Evolutionary conservation across 257 asterid species (phyloP).

Genomic region (Lantana camara): DNA sequence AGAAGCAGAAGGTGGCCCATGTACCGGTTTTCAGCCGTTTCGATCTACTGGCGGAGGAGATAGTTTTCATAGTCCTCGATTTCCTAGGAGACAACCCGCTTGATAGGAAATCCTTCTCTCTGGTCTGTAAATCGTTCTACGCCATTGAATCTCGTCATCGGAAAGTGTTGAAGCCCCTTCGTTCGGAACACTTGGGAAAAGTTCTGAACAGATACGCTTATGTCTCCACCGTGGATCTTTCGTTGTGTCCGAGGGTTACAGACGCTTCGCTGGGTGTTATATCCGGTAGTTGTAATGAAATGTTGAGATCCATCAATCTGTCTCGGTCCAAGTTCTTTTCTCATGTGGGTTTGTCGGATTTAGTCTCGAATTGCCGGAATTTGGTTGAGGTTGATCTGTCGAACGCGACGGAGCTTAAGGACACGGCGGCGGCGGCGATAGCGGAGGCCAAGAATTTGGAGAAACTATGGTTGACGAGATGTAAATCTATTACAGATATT

Average conservation of each 20-base stretch:
- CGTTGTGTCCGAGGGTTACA: constrained; percentile 67
- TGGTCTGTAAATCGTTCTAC: constrained; percentile 68
- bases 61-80: constrained; percentile 67
- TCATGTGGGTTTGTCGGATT: constrained; percentile 62
- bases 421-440: constrained; percentile 62
- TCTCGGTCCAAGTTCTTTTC: constrained; percentile 67
- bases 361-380: constrained; percentile 61
- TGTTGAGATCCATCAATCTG: constrained; percentile 67
- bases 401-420: constrained; percentile 71
- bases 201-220: constrained; percentile 51
- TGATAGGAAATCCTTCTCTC: constrained; percentile 81
- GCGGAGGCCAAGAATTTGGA: constrained; percentile 90
- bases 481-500: constrained; percentile 74
- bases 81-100: constrained; percentile 62
- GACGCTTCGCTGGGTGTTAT: constrained; percentile 51
- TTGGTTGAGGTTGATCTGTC: constrained; percentile 86
- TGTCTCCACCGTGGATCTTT: constrained; percentile 65
- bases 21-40: constrained; percentile 50
- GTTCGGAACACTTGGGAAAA: constrained; percentile 55
- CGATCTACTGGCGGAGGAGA: constrained; percentile 73
- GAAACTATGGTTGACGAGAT: constrained; percentile 72
- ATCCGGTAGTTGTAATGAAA: constrained; percentile 42
- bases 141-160: constrained; percentile 70
- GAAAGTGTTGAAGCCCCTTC: constrained; percentile 62
- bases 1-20: constrained; percentile 48